Base-by-base conservation (phyloP, 2,329 filamentous ascomycete genomes). In the Colletotrichum camelliae region DNA sequence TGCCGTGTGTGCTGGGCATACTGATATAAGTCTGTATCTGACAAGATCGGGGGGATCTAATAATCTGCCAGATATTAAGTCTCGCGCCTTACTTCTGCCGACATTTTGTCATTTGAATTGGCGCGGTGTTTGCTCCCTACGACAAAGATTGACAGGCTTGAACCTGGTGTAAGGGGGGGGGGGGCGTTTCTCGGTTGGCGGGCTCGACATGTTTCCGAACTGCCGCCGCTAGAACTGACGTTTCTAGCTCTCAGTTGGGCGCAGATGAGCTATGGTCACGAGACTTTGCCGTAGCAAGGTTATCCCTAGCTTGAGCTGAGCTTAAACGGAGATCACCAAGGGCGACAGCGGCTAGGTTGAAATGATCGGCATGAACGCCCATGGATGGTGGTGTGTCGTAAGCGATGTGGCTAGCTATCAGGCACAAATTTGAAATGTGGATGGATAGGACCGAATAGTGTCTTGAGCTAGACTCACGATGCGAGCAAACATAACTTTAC, bases 291-390 rank as follows among this genome's bases (percentile, higher is more conserved):
- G 29, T 1, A 21, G 8, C 31, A 37, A 62, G 58, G 58, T 18
- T 33, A n/a, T 31, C 18, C n/a, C 58, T 5, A 1, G 7, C 13
- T 12, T 13, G 18, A 33, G 12, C 18, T 21, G 29, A 62, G 58
- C 58, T 62, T 15, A 62, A 62, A 21, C 10, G 18, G 31, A 35
- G 18, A 21, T 62, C 31, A 29, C 13, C 7, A 62, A 21, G 31
- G n/a, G 29, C 10, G 29, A 37, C 29, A 4, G 58, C 39, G 39
- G 37, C 37, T 66, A 35, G n/a, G 27, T 16, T 39, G 3, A 9
- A 21, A 52, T 66, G 39, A 66, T 52, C 18, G 62, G 62, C 62
- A 66, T 66, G 62, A 52, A 66, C 62, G 15, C 52, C 39, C 62
- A 66, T 66, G 39, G 62, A 21, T 66, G 37, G 15, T 48, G 16